Base-by-base conservation (phyloP, 2,329 filamentous ascomycete species). In the Lachnellula suecica region DNA sequence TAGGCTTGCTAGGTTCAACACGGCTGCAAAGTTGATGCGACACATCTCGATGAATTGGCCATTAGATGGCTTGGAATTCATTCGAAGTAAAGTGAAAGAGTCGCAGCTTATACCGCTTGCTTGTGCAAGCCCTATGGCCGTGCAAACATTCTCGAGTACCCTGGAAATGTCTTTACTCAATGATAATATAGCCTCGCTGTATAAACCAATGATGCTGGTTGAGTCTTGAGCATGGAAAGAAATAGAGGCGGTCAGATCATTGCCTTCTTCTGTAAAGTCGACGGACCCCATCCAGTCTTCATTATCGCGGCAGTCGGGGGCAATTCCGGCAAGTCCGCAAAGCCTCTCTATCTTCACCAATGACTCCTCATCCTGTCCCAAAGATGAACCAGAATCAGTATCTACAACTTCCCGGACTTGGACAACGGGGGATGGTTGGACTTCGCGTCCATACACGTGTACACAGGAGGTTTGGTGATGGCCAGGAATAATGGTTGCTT, bases 391-490 rank as follows among this genome's bases (percentile, higher is more conserved):
- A n/a, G n/a, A n/a, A n/a, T n/a, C n/a, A 17, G 2, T 22, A 19
- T 40, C 20, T 19, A 23, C 3, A 13, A 24, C 20, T 15, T 23
- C 10, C n/a, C 3, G 4, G 13, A 15, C 24, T n/a, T 11, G 43
- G 8, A 43, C 15, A 9, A 20, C 11, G 17, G 44, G 35, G 22
- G 4, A 9, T 9, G 7, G 23, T 19, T 35, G 23, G 17, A 50
- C 11, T 19, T 46, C 20, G 17, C 27, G 34, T 4, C 48, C 48
- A 2, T 42, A 49, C 11, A 7, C 37, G 31, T 56, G 49, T 2
- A 49, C 53, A 29, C 53, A 56, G 15, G 31, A 23, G 2, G 13
- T 6, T 15, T 45, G 35, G 31, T 56, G 53, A 15, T 47, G 29
- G 3, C 29, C n/a, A 4, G 17, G 19, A 9, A n/a, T 4, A 2